phyloP scores from a whole-genome alignment of 495 filamentous ascomycete genomes.

The Hapsidospora chrysogenum region DNA sequence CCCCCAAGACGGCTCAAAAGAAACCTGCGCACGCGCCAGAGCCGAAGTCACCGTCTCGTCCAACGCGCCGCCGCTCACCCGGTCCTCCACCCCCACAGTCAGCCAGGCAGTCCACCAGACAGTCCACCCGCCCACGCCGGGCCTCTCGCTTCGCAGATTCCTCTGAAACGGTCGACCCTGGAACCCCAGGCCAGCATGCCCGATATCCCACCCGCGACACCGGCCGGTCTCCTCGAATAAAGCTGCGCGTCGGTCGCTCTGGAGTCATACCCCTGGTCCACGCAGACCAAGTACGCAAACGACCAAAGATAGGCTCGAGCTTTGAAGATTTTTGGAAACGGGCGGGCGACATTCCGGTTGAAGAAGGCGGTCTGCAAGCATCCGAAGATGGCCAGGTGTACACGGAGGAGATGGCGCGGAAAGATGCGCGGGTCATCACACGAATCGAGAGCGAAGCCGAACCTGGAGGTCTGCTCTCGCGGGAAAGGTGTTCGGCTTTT shows the following conservation, averaged over 20 bases:
- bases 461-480: conserved; percentile 58
- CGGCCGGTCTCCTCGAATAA: conserved; percentile 19
- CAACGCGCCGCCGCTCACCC: not conserved
- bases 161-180: conserved; percentile 5
- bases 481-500: conserved; percentile 55
- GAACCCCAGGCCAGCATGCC: conserved; percentile 7
- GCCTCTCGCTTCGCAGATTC: not conserved
- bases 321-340: conserved; percentile 35
- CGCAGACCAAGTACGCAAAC: conserved; percentile 29
- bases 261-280: conserved; percentile 34
- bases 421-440: conserved; percentile 36
- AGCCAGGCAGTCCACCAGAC: conserved; percentile 2
- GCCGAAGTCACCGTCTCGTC: not conserved
- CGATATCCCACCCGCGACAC: conserved; percentile 8
- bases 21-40: too few relatives aligned
- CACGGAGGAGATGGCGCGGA: conserved; percentile 30
- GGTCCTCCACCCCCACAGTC: conserved; percentile 1
- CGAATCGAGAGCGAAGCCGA: conserved; percentile 53
- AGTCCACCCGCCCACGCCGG: conserved; percentile 2
- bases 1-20: too few relatives aligned
- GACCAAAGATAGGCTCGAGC: conserved; percentile 25
- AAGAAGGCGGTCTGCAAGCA: conserved; percentile 30
- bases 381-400: conserved; percentile 37
- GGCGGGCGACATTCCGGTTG: conserved; percentile 24
- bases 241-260: conserved; percentile 18